These are phyloP conservation scores for Penicillium argentinense DNA, from an alignment of 495 filamentous ascomycete genomes.

Conservation along the genomic window DNA sequence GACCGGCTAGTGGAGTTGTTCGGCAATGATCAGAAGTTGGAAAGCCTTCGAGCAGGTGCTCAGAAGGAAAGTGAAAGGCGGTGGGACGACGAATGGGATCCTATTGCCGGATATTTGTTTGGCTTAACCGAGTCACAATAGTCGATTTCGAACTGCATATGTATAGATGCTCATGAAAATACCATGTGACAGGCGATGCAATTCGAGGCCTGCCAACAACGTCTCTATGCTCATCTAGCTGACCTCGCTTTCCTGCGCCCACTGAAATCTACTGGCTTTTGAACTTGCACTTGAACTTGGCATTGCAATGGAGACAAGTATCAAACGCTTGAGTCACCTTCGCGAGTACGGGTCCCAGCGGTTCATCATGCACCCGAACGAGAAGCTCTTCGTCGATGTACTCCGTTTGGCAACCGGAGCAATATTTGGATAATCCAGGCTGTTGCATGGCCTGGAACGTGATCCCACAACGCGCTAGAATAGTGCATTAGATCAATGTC, in stretches of 20 bases:
- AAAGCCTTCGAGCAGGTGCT: slow-evolving; percentile 68
- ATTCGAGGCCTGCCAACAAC: too few relatives aligned
- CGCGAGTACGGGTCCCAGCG: slow-evolving; percentile 19
- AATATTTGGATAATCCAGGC: slow-evolving; percentile 55
- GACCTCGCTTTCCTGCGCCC: too few relatives aligned
- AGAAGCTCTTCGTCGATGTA: slow-evolving; percentile 49
- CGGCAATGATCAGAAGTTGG: slow-evolving; percentile 52
- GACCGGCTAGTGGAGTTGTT: slow-evolving; percentile 63
- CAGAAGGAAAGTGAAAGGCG: slow-evolving; percentile 69
- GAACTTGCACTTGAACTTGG: slow-evolving; percentile 42
- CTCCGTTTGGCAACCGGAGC: slow-evolving; percentile 47
- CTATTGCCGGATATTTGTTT: slow-evolving; percentile 69
- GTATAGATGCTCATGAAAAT: too few relatives aligned
- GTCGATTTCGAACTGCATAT: too few relatives aligned
- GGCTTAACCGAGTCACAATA: slow-evolving; percentile 44
- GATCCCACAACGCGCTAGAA: slow-evolving; percentile 52
- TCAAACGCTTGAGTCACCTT: slow-evolving; percentile 49
- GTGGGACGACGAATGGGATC: slow-evolving; percentile 96
- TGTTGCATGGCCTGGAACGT: slow-evolving; percentile 55
- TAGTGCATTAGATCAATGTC: not conserved
- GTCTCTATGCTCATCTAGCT: too few relatives aligned
- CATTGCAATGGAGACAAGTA: slow-evolving; percentile 54
- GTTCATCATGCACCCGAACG: slow-evolving; percentile 10
- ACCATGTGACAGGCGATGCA: too few relatives aligned
- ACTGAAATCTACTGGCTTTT: not conserved